phyloP scores from a whole-genome alignment of 345 rosid genomes.

The Microcos paniculata region DNA sequence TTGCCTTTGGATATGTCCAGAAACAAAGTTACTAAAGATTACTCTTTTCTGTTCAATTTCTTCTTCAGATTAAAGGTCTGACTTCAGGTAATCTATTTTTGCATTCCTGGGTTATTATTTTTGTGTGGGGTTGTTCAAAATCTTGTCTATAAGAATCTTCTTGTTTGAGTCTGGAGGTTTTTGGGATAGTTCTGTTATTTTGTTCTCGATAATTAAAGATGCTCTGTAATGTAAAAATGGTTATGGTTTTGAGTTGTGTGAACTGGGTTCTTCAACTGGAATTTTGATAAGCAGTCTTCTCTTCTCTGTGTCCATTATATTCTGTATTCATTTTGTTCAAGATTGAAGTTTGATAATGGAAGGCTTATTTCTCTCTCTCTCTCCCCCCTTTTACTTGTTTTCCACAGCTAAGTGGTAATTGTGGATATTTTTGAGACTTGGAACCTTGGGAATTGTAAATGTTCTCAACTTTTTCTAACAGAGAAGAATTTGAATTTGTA shows the following conservation, averaged over 20 bases:
- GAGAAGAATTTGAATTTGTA: background rate
- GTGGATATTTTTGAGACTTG: background rate
- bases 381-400: background rate
- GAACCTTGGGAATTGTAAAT: background rate
- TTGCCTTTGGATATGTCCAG: background rate
- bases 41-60: background rate
- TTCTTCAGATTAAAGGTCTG: background rate
- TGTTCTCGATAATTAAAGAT: background rate
- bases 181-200: background rate
- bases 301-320: background rate
- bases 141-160: background rate
- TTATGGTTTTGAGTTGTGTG: background rate
- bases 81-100: background rate
- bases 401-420: background rate
- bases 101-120: background rate
- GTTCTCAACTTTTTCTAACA: background rate
- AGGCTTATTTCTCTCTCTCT: background rate
- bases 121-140: background rate
- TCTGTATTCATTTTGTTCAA: background rate
- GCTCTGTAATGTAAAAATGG: background rate
- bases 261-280: conserved; percentile 6
- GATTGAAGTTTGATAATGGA: background rate
- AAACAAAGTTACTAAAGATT: background rate
- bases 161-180: background rate
- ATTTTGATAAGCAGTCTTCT: background rate